phyloP scores from a whole-genome alignment of 2,329 filamentous ascomycete genomes.

The Claviceps sp. region DNA sequence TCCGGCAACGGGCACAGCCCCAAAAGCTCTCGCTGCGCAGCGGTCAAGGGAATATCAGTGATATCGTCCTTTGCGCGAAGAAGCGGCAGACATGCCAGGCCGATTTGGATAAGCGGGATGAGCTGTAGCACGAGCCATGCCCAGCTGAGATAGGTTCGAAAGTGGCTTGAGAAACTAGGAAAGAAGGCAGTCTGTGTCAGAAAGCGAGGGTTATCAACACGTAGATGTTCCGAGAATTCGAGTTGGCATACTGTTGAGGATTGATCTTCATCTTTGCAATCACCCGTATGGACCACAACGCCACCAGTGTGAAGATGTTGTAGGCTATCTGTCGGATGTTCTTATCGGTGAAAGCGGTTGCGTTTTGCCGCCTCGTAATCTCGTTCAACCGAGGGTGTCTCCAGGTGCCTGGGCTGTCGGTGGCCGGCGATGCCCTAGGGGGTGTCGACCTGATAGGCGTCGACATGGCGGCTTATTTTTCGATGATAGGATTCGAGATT shows the following conservation, averaged over 20 bases:
- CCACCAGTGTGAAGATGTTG: slow-evolving; percentile 42
- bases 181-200: neutral
- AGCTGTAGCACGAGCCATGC: slow-evolving; percentile 35
- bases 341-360: slow-evolving; percentile 62
- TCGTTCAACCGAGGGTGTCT: slow-evolving; percentile 79
- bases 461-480: slow-evolving; percentile 13
- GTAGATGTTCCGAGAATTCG: neutral
- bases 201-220: neutral
- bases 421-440: slow-evolving; percentile 24
- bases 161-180: slow-evolving; percentile 18
- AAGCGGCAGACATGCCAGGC: slow-evolving; percentile 57
- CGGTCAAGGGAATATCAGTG: slow-evolving; percentile 76
- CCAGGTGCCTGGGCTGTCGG: slow-evolving; percentile 67
- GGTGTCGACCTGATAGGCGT: slow-evolving; percentile 23
- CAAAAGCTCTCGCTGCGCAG: slow-evolving; percentile 62
- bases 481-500: too few species aligned
- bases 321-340: slow-evolving; percentile 59
- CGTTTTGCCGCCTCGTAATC: slow-evolving; percentile 69
- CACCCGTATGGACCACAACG: slow-evolving; percentile 23
- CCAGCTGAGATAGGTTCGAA: slow-evolving; percentile 28
- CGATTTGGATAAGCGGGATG: slow-evolving; percentile 57
- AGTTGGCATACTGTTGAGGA: slow-evolving; percentile 22
- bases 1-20: slow-evolving; percentile 57
- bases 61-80: slow-evolving; percentile 62
- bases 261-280: slow-evolving; percentile 22